Evolutionary conservation across 495 filamentous ascomycete genomes (phyloP), one percentile per base, ranked within the genome.

Genomic region (Pyrenula massariospora): DNA sequence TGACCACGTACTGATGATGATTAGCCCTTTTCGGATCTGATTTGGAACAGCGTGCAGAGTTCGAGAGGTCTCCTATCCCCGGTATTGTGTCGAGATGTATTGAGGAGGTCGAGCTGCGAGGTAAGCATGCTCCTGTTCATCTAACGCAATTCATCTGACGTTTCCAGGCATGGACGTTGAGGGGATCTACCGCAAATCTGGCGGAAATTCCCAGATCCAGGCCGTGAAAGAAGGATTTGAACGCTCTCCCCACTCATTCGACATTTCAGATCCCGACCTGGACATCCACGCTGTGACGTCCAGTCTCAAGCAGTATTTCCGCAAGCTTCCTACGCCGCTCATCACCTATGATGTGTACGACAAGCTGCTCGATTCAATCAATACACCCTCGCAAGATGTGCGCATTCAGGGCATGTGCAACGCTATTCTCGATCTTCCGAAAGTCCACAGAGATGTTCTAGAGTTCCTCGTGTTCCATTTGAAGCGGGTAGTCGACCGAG

Each of bases 261-360:
- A 97, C 65, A 93, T 99, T 58, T 92, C 89, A 1, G 93, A 97
- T 63, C 88, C 88, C 2, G 84, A 87, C 60, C 80, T 97, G 19
- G 94, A 99, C 67, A 97, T 99, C 63, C 92, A 94, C 56, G 89
- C 92, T 20, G 94, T 99, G 53, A 96, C 94, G 2, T 93, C 88
- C 59, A 87, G 88, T 36, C 80, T 99, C 56, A 99, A 99, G 70
- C 92, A 96, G 66, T 99, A 97, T 67, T 95, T 99, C 80, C 83
- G 93, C 59, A 95, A 90, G 67, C 77, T 99, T 23, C 94, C 94
- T 0, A 88, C 77, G 10, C 94, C 94, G 2, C 76, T 99, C 20
- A 85, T 99, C 62, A 95, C 93, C 0, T 95, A 84, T 68, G 91
- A 95, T 20, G 81, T 93, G 21, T 99, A 99, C 63, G 91, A 97